phyloP scores from a whole-genome alignment of 768 basidiomycete genomes.

The Roridomyces roridus region DNA sequence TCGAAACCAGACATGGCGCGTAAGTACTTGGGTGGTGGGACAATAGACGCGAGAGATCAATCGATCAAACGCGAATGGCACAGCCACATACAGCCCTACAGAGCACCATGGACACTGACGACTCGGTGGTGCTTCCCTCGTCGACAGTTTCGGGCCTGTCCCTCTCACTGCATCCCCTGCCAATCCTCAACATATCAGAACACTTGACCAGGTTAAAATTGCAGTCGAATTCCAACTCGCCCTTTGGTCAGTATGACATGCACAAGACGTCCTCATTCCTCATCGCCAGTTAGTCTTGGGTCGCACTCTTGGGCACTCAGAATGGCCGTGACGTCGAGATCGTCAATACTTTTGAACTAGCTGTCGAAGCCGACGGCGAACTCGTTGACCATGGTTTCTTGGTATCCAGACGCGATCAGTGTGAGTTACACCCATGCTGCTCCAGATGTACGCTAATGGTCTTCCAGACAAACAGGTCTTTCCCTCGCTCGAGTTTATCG shows the following conservation, averaged over 20 bases:
- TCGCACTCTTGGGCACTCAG: slow-evolving; percentile 91
- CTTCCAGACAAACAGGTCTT: slow-evolving; percentile 96
- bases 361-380: slow-evolving; percentile 61
- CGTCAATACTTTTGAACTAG: slow-evolving; percentile 94
- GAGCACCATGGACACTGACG: slow-evolving; percentile 82
- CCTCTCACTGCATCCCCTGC: slow-evolving; percentile 89
- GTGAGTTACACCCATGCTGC: slow-evolving; percentile 41
- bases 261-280: neutral
- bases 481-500: slow-evolving; percentile 95
- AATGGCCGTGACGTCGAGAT: slow-evolving; percentile 96
- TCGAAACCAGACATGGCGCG: slow-evolving; percentile 98
- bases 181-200: slow-evolving; percentile 96
- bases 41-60: too few relatives aligned
- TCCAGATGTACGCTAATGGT: slow-evolving; percentile 13
- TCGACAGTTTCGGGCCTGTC: slow-evolving; percentile 77
- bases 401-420: slow-evolving; percentile 85
- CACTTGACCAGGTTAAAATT: slow-evolving; percentile 88
- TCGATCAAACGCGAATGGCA: too few relatives aligned
- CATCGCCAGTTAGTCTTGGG: slow-evolving; percentile 73
- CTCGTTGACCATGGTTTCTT: slow-evolving; percentile 85
- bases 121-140: slow-evolving; percentile 76
- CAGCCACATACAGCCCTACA: too few relatives aligned
- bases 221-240: slow-evolving; percentile 62
- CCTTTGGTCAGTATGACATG: slow-evolving; percentile 60
- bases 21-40: too few relatives aligned